Base-by-base conservation (phyloP, 1,284 basidiomycete species). In the Cystobasidium slooffiae region DNA sequence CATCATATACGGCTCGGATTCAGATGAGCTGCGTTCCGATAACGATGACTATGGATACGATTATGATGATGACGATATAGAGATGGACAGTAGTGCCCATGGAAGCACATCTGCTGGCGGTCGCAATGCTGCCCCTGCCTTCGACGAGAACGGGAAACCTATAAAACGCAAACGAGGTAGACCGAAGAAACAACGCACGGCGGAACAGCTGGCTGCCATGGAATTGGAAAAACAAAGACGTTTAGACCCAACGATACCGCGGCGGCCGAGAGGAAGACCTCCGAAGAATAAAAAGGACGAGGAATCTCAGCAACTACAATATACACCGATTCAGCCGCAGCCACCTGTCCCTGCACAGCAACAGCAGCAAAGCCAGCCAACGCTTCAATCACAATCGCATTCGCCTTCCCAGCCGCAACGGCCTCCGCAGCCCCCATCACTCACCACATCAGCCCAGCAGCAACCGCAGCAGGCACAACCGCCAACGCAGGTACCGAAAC, bases 251-350 rank as follows among this genome's bases (percentile, higher is more conserved):
- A 43, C 58, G 9, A 55, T 55, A 41, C 69, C 69, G 6, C 58
- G 61, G 43, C 52, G 72, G 39, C 69, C 69, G 8, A 58, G 75
- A 20, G 75, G 75, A 1, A 65, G 75, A 49, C 75, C 75, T 7
- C 75, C 75, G 8, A 76, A 76, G 58, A 52, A 74, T 37, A 72
- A 62, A 31, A 59, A 73, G 55, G 67, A 63, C 18, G 55, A 58
- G 5, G 55, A 58, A 56, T 3, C 55, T 31, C 43, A 70, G 24
- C 31, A 61, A 14, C 31, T 31, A 31, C 31, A 31, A 31, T 31
- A 31, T 31, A 31, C 31, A 16, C 47, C 47, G 7, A 47, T 47
- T 0, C 43, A 41, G 18, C 61, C 61, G 18, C 43, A 41, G 6
- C 22, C 56, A 39, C 37, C 56, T 7, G 43, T 59, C 12, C 37